Evolutionary conservation across 1,284 basidiomycete genomes (phyloP), one percentile per base, ranked within the genome.

Genomic region (Microbotryum silenes-acaulis): DNA sequence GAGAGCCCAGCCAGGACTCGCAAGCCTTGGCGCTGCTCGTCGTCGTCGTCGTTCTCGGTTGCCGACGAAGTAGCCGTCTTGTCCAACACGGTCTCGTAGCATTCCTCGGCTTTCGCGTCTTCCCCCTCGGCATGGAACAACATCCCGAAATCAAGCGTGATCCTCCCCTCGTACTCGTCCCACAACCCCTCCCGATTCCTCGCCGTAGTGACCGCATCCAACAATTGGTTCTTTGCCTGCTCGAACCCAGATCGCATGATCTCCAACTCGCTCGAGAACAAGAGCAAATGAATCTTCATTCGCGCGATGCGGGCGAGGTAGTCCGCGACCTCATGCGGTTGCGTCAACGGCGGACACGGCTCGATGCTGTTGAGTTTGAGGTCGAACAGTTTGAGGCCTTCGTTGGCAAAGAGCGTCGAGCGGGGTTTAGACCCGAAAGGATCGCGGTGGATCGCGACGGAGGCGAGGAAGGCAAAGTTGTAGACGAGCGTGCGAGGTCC

Each of bases 21-120:
- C 9, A 20, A 44, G 12, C 23, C 50, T 50, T n/a, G 25, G 2
- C 21, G 23, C 23, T 18, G 25, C 42, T 37, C 31, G 9, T 27
- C 58, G 8, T 42, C 31, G 8, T 42, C 37, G 14, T 42, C 37
- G 27, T 27, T 27, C 37, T 12, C 37, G 12, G 12, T 10, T 14
- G 14, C 48, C 21, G 51, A 12, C 23, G 10, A 33, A 9, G n/a
- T 23, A 27, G 8, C 9, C n/a, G n/a, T 33, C 31, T 53, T 25
- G 20, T 53, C 20, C 50, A 60, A 20, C 23, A 60, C 54, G 18
- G 48, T 53, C 49, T 50, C 48, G n/a, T 56, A 60, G 42, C 54
- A 51, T 27, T 51, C 20, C 54, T 45, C 37, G 10, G 53, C 59
- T 21, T 45, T 8, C 18, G 44, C 52, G 25, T 51, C 52, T 20